Evolutionary conservation across 75 land plant species (phyloP).

Genomic region (Larix kaempferi): DNA sequence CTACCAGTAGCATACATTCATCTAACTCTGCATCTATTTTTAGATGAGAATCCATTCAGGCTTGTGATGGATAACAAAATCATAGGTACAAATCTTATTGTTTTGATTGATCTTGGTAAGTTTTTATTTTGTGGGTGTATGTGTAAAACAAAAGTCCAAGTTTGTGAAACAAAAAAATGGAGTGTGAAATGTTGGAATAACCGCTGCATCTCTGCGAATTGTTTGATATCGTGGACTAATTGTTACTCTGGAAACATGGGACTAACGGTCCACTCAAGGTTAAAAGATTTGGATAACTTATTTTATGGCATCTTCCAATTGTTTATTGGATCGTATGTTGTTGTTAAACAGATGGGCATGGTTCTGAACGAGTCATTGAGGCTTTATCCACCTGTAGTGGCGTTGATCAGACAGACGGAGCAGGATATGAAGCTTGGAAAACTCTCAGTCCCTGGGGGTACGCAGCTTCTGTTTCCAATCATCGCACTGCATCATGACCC

Average conservation of each 20-base stretch:
- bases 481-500: conserved; percentile 40
- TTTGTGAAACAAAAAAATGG: not conserved
- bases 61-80: too few relatives aligned
- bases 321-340: not conserved
- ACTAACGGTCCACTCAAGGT: too few relatives aligned
- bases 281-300: too few relatives aligned
- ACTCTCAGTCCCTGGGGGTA: conserved; percentile 13
- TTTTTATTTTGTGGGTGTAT: too few relatives aligned
- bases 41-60: not conserved
- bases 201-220: too few relatives aligned
- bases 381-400: conserved; percentile 26
- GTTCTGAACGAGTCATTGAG: conserved; percentile 30
- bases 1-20: too few relatives aligned
- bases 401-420: conserved; percentile 12
- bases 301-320: not conserved
- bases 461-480: conserved; percentile 16
- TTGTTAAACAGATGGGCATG: conserved; percentile 26
- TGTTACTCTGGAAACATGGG: too few relatives aligned
- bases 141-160: not conserved
- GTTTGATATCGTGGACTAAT: too few relatives aligned
- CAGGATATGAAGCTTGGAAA: conserved; percentile 17
- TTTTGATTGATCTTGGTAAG: too few relatives aligned
- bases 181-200: too few relatives aligned
- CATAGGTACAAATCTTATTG: not conserved
- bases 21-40: not conserved